A percentile compares a stretch with the other conserved stretches of the same genome.
These are phyloP conservation scores for Rhizomucor miehei DNA, from an alignment of 371 early-diverging fungal genomes.

Conservation along the genomic window DNA sequence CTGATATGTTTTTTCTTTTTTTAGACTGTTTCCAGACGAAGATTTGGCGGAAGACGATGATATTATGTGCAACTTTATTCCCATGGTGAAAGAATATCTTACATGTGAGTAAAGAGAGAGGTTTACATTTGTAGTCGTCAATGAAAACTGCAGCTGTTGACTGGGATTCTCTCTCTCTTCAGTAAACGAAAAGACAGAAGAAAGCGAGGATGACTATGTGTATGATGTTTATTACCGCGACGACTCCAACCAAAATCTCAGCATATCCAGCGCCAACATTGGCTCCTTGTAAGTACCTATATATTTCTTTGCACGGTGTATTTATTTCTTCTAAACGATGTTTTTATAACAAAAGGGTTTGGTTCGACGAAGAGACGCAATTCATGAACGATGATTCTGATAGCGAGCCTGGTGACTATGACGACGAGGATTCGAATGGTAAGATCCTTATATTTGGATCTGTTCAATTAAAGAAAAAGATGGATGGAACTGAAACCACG, in stretches of 20 bases:
- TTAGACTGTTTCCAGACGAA: slow-evolving; percentile 35
- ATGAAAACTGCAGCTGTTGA: not conserved
- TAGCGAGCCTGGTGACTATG: slow-evolving; percentile 49
- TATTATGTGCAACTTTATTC: slow-evolving; percentile 69
- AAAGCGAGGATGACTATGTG: slow-evolving; percentile 54
- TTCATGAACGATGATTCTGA: slow-evolving; percentile 53
- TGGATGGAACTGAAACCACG: not conserved
- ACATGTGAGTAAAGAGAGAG: slow-evolving; percentile 49
- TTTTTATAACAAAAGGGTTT: slow-evolving; percentile 34
- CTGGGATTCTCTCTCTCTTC: not conserved
- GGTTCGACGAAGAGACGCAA: slow-evolving; percentile 52
- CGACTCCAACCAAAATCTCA: slow-evolving; percentile 25
- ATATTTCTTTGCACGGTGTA: not conserved
- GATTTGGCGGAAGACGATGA: slow-evolving; percentile 47
- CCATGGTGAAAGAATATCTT: slow-evolving; percentile 73
- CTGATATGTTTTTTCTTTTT: not conserved
- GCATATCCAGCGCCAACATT: slow-evolving; percentile 26
- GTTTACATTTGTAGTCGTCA: too few species aligned
- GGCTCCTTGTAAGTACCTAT: slow-evolving; percentile 46
- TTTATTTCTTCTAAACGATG: not conserved
- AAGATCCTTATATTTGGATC: slow-evolving; percentile 6
- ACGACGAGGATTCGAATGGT: slow-evolving; percentile 64
- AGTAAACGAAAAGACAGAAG: slow-evolving; percentile 39
- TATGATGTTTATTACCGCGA: slow-evolving; percentile 63
- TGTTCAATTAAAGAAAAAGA: not conserved